Evolutionary conservation across 2,329 filamentous ascomycete genomes (phyloP), one percentile per base, ranked within the genome.

Genomic region (Endocalyx cinctus): DNA sequence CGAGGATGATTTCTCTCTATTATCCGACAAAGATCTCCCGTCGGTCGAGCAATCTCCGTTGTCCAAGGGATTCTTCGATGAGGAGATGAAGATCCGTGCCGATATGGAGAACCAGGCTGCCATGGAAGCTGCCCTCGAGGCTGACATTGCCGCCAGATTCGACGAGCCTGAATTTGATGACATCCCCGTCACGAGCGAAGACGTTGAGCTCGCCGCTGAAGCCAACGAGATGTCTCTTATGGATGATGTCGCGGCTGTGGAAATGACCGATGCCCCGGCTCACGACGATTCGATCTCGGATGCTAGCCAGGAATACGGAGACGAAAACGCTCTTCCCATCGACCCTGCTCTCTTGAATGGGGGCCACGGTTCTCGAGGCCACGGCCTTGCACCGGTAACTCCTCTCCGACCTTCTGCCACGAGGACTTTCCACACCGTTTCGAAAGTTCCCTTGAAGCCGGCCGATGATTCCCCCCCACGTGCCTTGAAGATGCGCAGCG

Each of bases 401-500:
- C 81, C 81, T 0, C 61, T 70, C 31, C 70, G 75, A 12, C 38
- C 49, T 8, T 59, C 62, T 0, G 49, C 67, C n/a, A 62, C 58
- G n/a, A 67, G 69, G 35, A 66, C 70, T n/a, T 75, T 82, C 42
- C 77, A 84, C 55, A 89, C 85, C 0, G 79, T 85, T 0, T 84
- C 82, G 17, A 89, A 88, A 59, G 77, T 89, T 5, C 84, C 84
- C 2, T 62, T 89, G 25, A 87, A 86, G 57, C 67, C 78, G 4
- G 79, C 79, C 16, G 82, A 77, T 48, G 59, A 84, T 51, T 61
- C 72, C 49, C 63, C 74, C 33, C 59, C 72, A 20, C 60, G 64
- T 36, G 57, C 67, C 39, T 37, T 52, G 14, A 74, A 70, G 52
- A 67, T 66, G 43, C 68, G 67, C 19, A 69, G 72, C 45, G 64